Conservation (phyloP, 2,329 filamentous ascomycete genomes). For the Pleurostoma richardsiae region DNA sequence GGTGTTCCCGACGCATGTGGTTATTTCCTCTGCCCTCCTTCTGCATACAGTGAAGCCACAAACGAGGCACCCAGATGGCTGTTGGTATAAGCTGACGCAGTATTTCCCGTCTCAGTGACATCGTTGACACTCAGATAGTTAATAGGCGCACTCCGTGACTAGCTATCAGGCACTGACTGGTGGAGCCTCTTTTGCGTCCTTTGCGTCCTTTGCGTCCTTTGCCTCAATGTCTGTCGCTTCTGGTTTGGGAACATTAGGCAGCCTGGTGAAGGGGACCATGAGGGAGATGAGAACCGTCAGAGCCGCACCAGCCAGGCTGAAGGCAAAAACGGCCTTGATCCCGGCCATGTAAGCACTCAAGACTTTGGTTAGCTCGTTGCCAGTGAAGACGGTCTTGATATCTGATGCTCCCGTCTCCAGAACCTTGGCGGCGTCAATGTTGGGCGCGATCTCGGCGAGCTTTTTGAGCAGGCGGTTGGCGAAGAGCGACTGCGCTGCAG, state of each 20-base stretch:
- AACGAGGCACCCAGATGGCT: no score
- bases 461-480: slow-evolving; percentile 21
- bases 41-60: no score
- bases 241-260: not conserved
- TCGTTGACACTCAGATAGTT: no score
- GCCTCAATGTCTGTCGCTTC: no score
- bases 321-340: slow-evolving; percentile 51
- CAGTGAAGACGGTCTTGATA: slow-evolving; percentile 38
- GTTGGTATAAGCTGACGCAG: no score
- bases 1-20: no score
- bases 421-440: slow-evolving; percentile 18
- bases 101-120: no score
- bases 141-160: no score
- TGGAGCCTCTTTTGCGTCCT: no score
- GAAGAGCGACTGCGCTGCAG: slow-evolving; percentile 27
- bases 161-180: no score
- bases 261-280: slow-evolving; percentile 1
- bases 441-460: slow-evolving; percentile 15
- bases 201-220: no score
- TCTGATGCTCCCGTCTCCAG: slow-evolving; percentile 34
- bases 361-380: slow-evolving; percentile 37
- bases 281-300: not conserved
- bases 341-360: slow-evolving; percentile 49
- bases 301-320: slow-evolving; percentile 24
- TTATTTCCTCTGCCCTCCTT: no score